These are phyloP conservation scores for Nakaseomyces sp. DNA, from an alignment of 1,139 yeast species.

Conservation along the genomic window DNA sequence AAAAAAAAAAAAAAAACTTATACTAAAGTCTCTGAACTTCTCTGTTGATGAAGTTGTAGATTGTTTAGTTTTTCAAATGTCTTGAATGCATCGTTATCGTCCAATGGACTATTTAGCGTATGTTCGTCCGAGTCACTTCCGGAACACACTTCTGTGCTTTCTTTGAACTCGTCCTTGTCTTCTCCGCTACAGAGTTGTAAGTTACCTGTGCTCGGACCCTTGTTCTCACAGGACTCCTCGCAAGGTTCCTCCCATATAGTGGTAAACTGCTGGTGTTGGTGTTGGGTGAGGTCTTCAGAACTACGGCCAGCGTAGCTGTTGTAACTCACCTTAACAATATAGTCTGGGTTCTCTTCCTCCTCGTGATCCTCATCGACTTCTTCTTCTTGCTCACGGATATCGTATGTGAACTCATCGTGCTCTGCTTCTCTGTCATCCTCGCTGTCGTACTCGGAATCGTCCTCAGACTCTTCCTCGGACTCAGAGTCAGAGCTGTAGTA, in stretches of 20 bases:
- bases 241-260: constrained; percentile 2
- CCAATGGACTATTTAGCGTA: not conserved
- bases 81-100: constrained; percentile 4
- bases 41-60: constrained; percentile 1
- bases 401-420: constrained; percentile 7
- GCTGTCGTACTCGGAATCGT: constrained; percentile 9
- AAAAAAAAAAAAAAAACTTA: not conserved
- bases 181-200: not conserved
- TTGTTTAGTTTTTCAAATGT: constrained; percentile 1
- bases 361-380: not conserved
- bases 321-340: not conserved
- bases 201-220: not conserved
- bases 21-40: not conserved
- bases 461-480: constrained; percentile 11
- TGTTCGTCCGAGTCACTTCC: constrained; percentile 5
- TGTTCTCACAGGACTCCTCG: not conserved
- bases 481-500: constrained; percentile 13
- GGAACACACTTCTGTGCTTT: constrained; percentile 4
- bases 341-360: not conserved
- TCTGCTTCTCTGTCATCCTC: constrained; percentile 8
- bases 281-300: not conserved
- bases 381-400: constrained; percentile 6
- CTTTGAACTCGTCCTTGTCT: constrained; percentile 1
- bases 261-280: not conserved
- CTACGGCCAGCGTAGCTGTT: not conserved